A percentile compares a stretch with the other conserved stretches of the same genome.
These are phyloP conservation scores for Avena insularis DNA, from an alignment of 176 grass and related monocot species.

Conservation along the genomic window DNA sequence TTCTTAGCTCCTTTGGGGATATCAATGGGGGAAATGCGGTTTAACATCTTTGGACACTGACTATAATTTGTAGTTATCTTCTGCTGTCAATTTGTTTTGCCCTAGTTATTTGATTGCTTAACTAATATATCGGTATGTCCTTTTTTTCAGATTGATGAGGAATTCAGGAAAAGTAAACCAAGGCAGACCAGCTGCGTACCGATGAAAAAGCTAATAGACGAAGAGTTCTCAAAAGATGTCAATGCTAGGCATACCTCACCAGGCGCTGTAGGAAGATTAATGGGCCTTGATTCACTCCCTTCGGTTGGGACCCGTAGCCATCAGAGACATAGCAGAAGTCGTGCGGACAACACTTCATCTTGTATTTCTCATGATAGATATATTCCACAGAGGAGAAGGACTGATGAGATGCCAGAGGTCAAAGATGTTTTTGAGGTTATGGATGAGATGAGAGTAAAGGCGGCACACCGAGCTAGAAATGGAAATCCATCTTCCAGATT, in stretches of 20 bases:
- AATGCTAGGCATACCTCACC: conserved; percentile 75
- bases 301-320: conserved; percentile 43
- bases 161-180: conserved; percentile 53
- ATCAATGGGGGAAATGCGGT: background rate
- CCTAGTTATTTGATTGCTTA: conserved; percentile 27
- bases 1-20: background rate
- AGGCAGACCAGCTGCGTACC: conserved; percentile 55
- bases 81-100: conserved; percentile 6
- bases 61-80: conserved; percentile 15
- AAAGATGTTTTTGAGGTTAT: conserved; percentile 96
- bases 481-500: conserved; percentile 44
- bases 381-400: conserved; percentile 51
- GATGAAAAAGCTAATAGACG: conserved; percentile 86
- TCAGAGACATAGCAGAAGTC: conserved; percentile 42
- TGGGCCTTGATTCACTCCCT: conserved; percentile 94
- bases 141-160: conserved; percentile 55
- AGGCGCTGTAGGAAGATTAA: conserved; percentile 82
- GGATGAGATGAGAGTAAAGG: conserved; percentile 69
- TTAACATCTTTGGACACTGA: background rate
- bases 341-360: conserved; percentile 41
- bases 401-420: conserved; percentile 69
- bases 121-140: conserved; percentile 28
- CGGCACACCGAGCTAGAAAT: conserved; percentile 47
- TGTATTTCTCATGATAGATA: conserved; percentile 54
- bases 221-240: conserved; percentile 81